Evolutionary conservation across 2,329 filamentous ascomycete genomes (phyloP).

Genomic region (Pseudohalonectria lignicola): DNA sequence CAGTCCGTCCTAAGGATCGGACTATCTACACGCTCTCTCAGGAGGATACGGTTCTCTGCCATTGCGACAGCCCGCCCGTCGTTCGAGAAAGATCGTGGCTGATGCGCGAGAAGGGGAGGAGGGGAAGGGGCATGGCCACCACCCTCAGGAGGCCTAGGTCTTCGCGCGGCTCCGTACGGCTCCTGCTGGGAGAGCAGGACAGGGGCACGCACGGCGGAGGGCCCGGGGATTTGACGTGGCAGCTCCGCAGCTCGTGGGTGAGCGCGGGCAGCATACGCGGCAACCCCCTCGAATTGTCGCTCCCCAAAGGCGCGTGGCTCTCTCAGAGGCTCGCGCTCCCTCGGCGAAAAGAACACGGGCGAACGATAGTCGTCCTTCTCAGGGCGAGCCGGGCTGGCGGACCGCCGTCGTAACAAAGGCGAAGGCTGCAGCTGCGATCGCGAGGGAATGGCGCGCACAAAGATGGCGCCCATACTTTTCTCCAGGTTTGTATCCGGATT

Average conservation of each 20-base stretch:
- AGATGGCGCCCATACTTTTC: too few relatives aligned
- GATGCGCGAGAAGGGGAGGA: background rate
- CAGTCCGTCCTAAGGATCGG: conserved; percentile 2
- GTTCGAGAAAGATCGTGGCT: background rate
- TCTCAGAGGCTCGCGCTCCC: background rate
- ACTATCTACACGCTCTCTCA: background rate
- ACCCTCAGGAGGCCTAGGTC: too few relatives aligned
- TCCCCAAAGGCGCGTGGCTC: background rate
- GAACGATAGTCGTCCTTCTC: too few relatives aligned
- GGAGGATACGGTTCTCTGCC: background rate
- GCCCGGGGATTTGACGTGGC: too few relatives aligned
- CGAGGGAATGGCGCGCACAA: conserved; percentile 9
- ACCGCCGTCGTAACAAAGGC: background rate
- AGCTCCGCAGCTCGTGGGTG: too few relatives aligned
- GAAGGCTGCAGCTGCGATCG: conserved; percentile 1
- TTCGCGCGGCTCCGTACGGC: too few relatives aligned
- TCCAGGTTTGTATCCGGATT: too few relatives aligned
- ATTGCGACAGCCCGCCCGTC: background rate
- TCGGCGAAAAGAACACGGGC: too few relatives aligned
- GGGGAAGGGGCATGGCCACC: too few relatives aligned
- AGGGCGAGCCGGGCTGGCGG: background rate
- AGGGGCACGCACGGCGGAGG: too few relatives aligned
- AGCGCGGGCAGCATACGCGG: too few relatives aligned
- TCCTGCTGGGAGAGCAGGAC: too few relatives aligned
- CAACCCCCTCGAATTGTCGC: background rate